These are phyloP conservation scores for Pseudopediastrum boryanum DNA, from an alignment of 139 green algal species.

Conservation along the genomic window DNA sequence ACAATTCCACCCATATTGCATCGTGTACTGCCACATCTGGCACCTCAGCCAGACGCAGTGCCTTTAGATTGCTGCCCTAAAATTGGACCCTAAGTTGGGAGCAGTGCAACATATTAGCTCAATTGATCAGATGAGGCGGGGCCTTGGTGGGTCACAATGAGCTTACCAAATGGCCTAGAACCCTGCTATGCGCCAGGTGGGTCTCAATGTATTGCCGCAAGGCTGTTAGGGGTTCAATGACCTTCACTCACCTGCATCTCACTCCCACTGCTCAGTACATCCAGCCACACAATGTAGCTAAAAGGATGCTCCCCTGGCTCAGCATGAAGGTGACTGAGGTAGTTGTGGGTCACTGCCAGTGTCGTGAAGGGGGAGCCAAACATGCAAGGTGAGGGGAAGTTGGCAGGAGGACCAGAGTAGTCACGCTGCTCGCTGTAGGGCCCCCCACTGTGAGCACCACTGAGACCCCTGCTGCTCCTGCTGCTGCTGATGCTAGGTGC, in stretches of 20 bases:
- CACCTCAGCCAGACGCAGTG: too few relatives aligned
- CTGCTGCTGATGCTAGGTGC: background rate
- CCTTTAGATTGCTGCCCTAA: too few relatives aligned
- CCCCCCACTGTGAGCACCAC: background rate
- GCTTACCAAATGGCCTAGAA: too few relatives aligned
- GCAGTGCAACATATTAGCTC: too few relatives aligned
- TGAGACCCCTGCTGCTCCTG: background rate
- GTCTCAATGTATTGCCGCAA: too few relatives aligned
- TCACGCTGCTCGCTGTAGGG: background rate
- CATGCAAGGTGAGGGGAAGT: slow-evolving; percentile 12
- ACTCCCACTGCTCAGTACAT: background rate
- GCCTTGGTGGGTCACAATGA: too few relatives aligned
- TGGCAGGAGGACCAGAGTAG: background rate
- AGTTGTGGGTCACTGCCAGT: slow-evolving; percentile 24
- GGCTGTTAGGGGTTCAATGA: too few relatives aligned
- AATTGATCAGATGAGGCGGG: too few relatives aligned
- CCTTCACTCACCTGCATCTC: slow-evolving; percentile 12
- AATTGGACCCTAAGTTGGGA: too few relatives aligned
- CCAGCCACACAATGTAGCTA: slow-evolving; percentile 20
- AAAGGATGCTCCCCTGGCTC: slow-evolving; percentile 19
- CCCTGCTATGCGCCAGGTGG: too few relatives aligned
- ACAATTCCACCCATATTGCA: too few relatives aligned
- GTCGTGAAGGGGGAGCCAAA: slow-evolving; percentile 6
- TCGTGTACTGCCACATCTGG: too few relatives aligned
- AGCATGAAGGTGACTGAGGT: slow-evolving; percentile 17